These are phyloP conservation scores for Ascomycota sp. DNA, from an alignment of 2,329 filamentous ascomycete genomes.

Conservation along the genomic window DNA sequence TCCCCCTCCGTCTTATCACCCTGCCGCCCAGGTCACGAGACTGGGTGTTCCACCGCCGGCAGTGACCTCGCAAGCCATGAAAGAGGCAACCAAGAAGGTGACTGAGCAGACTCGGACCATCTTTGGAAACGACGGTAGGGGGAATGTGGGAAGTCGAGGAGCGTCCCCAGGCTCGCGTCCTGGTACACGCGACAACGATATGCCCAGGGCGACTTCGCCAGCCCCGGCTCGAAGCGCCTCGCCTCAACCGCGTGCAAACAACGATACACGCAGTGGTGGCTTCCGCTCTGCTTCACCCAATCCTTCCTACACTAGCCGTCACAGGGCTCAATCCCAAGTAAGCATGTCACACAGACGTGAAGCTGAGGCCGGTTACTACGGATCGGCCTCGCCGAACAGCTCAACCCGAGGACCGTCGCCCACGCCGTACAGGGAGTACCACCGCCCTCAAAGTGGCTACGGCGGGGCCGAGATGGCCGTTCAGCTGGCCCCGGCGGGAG, in stretches of 20 bases:
- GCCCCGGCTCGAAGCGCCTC: constrained; percentile 40
- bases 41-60: constrained; percentile 79
- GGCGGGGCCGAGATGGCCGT: constrained; percentile 37
- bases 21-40: constrained; percentile 39
- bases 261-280: constrained; percentile 19
- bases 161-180: constrained; percentile 27
- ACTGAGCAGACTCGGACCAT: constrained; percentile 62
- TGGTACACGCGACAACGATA: constrained; percentile 33
- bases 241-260: constrained; percentile 34
- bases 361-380: constrained; percentile 28
- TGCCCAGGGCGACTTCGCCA: constrained; percentile 42
- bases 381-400: constrained; percentile 27
- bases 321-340: constrained; percentile 15
- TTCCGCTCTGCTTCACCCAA: constrained; percentile 38
- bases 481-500: constrained; percentile 35
- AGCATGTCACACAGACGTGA: constrained; percentile 20
- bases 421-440: constrained; percentile 22
- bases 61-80: constrained; percentile 85
- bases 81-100: constrained; percentile 79
- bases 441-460: constrained; percentile 28
- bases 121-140: constrained; percentile 29
- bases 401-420: constrained; percentile 25
- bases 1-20: constrained; percentile 72
- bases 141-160: constrained; percentile 7
- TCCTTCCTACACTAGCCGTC: constrained; percentile 26